Percentiles rank a stretch among this genome's conserved stretches.
These are phyloP conservation scores for Anisodus acutangulus DNA, from an alignment of 257 asterid species.

Conservation along the genomic window DNA sequence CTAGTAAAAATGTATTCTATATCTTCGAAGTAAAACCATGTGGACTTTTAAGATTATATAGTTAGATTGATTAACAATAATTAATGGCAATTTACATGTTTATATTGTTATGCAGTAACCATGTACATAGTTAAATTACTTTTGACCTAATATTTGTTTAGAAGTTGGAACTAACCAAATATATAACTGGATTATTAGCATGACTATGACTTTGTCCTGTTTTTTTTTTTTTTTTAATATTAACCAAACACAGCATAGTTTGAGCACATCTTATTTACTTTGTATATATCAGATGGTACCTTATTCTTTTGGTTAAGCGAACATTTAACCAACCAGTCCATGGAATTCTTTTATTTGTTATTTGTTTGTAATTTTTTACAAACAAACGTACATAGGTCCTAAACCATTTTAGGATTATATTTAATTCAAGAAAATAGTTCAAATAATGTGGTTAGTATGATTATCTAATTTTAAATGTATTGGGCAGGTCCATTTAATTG, in stretches of 20 bases:
- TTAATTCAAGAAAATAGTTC: too few relatives aligned
- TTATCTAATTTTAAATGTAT: too few relatives aligned
- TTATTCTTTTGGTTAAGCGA: background rate
- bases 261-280: background rate
- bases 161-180: conserved; percentile 30
- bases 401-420: background rate
- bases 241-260: background rate
- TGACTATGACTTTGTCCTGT: background rate
- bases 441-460: too few relatives aligned
- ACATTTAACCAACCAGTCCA: background rate
- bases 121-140: background rate
- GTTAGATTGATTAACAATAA: background rate
- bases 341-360: too few relatives aligned
- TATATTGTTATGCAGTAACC: background rate
- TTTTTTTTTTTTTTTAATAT: background rate
- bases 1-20: background rate
- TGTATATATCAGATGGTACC: background rate
- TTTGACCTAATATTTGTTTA: background rate
- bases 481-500: too few relatives aligned
- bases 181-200: background rate
- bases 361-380: too few relatives aligned
- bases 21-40: background rate
- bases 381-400: background rate
- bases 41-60: background rate
- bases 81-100: background rate